phyloP scores from a whole-genome alignment of 2,329 filamentous ascomycete genomes.

The Cryphonectria carpinicola region DNA sequence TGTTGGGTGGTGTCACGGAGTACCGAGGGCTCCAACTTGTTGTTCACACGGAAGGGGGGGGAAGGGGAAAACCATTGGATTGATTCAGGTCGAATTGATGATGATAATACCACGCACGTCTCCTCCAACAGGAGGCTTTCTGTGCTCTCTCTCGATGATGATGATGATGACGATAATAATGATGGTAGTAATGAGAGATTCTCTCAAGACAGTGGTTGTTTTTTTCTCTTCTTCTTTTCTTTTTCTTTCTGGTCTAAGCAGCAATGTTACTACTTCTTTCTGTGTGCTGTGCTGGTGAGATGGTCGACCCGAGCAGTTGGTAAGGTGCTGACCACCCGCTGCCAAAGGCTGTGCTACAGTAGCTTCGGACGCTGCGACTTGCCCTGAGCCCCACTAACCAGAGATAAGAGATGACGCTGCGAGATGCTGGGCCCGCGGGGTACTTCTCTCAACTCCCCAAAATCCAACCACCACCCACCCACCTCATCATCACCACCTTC shows the following conservation, averaged over 20 bases:
- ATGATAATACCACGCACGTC: neutral
- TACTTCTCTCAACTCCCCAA: neutral
- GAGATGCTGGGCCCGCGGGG: conserved; percentile 7
- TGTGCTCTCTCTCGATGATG: neutral
- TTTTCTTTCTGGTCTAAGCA: neutral
- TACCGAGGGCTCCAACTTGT: neutral
- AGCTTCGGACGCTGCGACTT: neutral
- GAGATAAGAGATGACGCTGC: conserved; percentile 16
- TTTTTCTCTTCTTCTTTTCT: neutral
- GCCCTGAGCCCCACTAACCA: neutral
- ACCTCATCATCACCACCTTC: neutral
- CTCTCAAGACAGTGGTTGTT: neutral
- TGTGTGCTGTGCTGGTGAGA: conserved; percentile 5
- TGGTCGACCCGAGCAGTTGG: neutral
- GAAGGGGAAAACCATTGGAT: neutral
- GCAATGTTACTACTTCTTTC: neutral
- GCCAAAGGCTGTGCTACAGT: neutral
- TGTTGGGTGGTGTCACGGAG: conserved; percentile 16
- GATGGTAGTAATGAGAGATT: neutral
- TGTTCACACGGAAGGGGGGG: neutral
- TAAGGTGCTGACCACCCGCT: conserved; percentile 13
- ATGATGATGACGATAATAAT: conserved; percentile 1
- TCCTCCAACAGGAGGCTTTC: neutral
- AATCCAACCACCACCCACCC: neutral
- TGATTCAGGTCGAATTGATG: neutral